Base-by-base conservation (phyloP, 345 rosid genomes). In the Erucastrum elatum region DNA sequence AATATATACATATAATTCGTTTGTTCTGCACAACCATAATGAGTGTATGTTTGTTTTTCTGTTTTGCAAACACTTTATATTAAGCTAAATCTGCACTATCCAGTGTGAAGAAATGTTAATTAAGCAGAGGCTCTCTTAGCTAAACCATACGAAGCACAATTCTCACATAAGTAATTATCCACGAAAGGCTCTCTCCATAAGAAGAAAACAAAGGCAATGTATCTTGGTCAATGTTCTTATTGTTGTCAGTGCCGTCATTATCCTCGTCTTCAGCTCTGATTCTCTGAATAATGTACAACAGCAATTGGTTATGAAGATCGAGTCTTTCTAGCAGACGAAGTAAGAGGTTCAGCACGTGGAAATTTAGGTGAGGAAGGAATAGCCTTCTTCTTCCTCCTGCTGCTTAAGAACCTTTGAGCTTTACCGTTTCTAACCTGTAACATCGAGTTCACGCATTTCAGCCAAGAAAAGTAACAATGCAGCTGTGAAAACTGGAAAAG, bases 341-440 rank as follows among this genome's bases (percentile, higher is more conserved):
- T 96, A 37, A 92, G 94, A 26, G 97, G 98, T 84, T 94, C 96
- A 64, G 96, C 87, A 83, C 87, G 84, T 27, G 98, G 97, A 75
- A 94, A 94, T 86, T 92, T 94, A 15, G 92, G 97, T 63, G 94
- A 82, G 72, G 90, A 84, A 2, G 94, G 93, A 80, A 92, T 66
- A 44, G 93, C 89, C 77, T 88, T 94, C 84, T 92, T 94, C 88
- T 85, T 95, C n/a, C n/a, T n/a, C n/a, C n/a, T n/a, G n/a, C n/a
- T n/a, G n/a, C n/a, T n/a, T n/a, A n/a, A n/a, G n/a, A n/a, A n/a
- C n/a, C 97, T 86, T 63, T 94, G 84, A 81, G 98, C 98, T 85
- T 94, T 94, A 86, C 90, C 97, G 77, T 94, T 94, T 71, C 98
- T 89, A 41, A 94, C 96, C 98, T 94, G 88, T 70, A 75, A 72